Base-by-base conservation (phyloP, 352 stramenopile genomes). In the Pythium vanterpoolii region DNA sequence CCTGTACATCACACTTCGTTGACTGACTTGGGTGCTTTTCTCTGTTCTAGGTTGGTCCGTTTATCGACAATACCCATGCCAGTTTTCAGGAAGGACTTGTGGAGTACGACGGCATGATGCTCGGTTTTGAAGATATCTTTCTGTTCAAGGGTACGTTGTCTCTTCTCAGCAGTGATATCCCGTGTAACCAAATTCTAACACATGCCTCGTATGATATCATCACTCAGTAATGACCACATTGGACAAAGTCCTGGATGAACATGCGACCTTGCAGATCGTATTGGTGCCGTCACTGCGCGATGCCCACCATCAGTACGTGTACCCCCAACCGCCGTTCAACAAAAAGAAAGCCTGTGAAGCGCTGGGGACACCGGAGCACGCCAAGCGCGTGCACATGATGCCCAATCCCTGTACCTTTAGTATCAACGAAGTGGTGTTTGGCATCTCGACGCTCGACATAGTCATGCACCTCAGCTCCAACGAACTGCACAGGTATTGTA, bases 281-380 rank as follows among this genome's bases (percentile, higher is more conserved):
- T 72, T 99, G 34, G 85, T 99, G 30, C 97, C 97, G 11, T 98
- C 91, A n/a, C 55, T 98, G 14, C 87, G 97, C 13, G 97, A 99
- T 74, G 96, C 90, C 0, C 88, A 98, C 62, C 93, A 98, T 60
- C 90, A 98, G 58, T 96, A 83, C 40, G 95, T 98, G 47, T 98
- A 93, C 56, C 91, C 94, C 18, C 95, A 99, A 74, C 91, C 96
- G 42, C 96, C 96, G 3, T 89, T 99, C 47, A 79, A 89, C 67
- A 89, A 89, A 60, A 87, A 86, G 53, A 93, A 90, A 62, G 79
- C 75, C 0, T 89, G 72, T 30, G 85, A 95, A 62, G 83, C 74
- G 4, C 83, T 94, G 9, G 74, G 74, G 24, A 64, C 55, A 5
- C 55, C 73, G 8, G 81, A 90, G 31, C 78, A 86, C 38, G 66